phyloP scores from a whole-genome alignment of 495 filamentous ascomycete genomes.

The Talaromyces borbonicus region DNA sequence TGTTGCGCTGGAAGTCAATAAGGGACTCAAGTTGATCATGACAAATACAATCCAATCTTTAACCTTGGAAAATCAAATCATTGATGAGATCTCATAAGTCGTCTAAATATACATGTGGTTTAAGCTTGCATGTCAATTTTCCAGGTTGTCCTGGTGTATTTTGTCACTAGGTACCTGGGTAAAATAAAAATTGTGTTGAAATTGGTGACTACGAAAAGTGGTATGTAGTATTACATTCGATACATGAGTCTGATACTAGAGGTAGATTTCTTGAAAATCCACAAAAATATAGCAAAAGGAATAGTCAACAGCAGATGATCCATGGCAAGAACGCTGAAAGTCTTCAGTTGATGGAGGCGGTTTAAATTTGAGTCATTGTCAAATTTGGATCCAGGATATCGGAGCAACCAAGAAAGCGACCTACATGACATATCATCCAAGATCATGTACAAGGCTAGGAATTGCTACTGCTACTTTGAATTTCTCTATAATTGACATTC shows the following conservation, averaged over 20 bases:
- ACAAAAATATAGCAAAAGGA: not conserved
- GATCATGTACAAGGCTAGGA: not conserved
- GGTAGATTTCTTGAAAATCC: not conserved
- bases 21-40: not conserved
- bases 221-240: not conserved
- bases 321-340: not conserved
- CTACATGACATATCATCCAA: not conserved
- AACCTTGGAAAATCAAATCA: too few species aligned
- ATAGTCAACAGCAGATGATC: not conserved
- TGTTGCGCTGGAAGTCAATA: not conserved
- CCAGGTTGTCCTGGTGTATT: too few species aligned
- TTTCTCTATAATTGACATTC: not conserved
- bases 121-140: not conserved
- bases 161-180: too few species aligned
- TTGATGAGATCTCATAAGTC: not conserved
- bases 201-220: not conserved
- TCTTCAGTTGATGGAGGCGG: not conserved
- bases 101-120: not conserved
- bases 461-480: not conserved
- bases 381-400: not conserved
- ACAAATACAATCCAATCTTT: not conserved
- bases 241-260: not conserved
- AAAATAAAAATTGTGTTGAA: not conserved
- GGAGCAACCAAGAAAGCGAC: not conserved
- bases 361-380: not conserved